Base-by-base conservation (phyloP, 2,329 filamentous ascomycete species). In the Dothistroma septosporum region DNA sequence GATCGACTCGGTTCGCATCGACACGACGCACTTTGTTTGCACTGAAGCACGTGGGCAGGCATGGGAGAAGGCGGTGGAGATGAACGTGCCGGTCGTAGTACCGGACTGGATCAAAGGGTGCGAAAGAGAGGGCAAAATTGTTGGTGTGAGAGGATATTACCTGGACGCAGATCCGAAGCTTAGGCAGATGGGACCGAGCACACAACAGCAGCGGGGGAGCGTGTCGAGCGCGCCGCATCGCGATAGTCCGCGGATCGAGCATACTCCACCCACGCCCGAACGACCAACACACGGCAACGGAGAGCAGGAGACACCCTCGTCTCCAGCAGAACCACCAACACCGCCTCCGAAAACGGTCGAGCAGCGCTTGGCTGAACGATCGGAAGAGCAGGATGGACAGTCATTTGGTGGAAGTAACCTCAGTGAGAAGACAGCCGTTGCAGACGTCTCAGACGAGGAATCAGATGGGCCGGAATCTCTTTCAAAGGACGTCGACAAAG, bases 21-120 rank as follows among this genome's bases (percentile, higher is more conserved):
- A 99, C 75, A 99, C 94, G 0, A 99, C 94, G 16, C 94, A 99
- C 77, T 99, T 99, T 74, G 91, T 99, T 61, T 97, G 93, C 65
- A 96, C 91, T 10, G 94, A 99, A 75, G 92, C 92, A 32, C 82
- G 92, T 59, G 94, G 94, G 33, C 83, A 90, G 55, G 84, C 88
- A 12, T 99, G 94, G 94, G 94, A 99, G 78, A 95, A 94, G 80
- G 94, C 94, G 0, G 88, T 93, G 32, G 93, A 97, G 79, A 95
- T 92, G 85, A 99, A 97, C 75, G 96, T 99, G 58, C 94, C 94
- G 8, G 91, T 99, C 11, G 94, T 99, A 22, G 85, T 94, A 44
- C 94, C 94, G 21, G 94, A 99, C 76, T 99, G 94, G 94, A 85
- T 99, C 32, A 90, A 96, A 69, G 93, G 92, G n/a, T 99, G 94